These are phyloP conservation scores for Tricholoma saponaceum DNA, from an alignment of 768 basidiomycete species.

Conservation along the genomic window DNA sequence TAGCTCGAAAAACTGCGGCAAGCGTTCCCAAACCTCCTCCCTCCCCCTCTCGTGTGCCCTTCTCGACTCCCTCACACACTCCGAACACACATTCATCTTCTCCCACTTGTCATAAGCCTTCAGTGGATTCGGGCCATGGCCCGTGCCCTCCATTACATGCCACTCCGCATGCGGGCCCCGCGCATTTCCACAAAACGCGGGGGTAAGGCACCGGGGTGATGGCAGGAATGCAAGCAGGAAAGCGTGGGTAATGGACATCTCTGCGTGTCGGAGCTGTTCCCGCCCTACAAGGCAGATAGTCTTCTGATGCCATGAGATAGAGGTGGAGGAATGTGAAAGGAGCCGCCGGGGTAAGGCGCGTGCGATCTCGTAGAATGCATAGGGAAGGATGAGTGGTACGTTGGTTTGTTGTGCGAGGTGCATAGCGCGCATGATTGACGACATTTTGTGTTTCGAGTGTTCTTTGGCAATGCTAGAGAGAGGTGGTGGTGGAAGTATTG, in stretches of 20 bases:
- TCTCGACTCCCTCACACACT: slow-evolving; percentile 29
- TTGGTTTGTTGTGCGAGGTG: slow-evolving; percentile 37
- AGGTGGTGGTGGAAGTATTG: slow-evolving; percentile 1
- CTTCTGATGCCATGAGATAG: slow-evolving; percentile 38
- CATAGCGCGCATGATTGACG: slow-evolving; percentile 41
- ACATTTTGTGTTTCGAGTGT: slow-evolving; percentile 29
- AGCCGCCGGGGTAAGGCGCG: slow-evolving; percentile 33
- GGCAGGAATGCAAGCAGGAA: slow-evolving; percentile 39
- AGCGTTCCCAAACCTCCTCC: slow-evolving; percentile 34
- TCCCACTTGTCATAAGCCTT: slow-evolving; percentile 31
- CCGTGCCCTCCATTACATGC: slow-evolving; percentile 34
- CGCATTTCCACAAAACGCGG: slow-evolving; percentile 28
- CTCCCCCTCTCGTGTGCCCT: slow-evolving; percentile 27
- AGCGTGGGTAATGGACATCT: slow-evolving; percentile 36
- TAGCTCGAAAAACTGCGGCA: slow-evolving; percentile 37
- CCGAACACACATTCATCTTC: slow-evolving; percentile 29
- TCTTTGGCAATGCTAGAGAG: slow-evolving; percentile 3
- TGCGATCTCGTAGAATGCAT: slow-evolving; percentile 47
- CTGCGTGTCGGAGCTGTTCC: slow-evolving; percentile 36
- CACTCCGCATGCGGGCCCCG: slow-evolving; percentile 40
- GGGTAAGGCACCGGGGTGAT: slow-evolving; percentile 24
- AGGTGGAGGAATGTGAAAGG: slow-evolving; percentile 28
- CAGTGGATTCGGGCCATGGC: slow-evolving; percentile 28
- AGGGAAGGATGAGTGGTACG: slow-evolving; percentile 39
- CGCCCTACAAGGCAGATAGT: slow-evolving; percentile 36